phyloP scores from a whole-genome alignment of 306 rosid species.

The Quillaja saponaria region DNA sequence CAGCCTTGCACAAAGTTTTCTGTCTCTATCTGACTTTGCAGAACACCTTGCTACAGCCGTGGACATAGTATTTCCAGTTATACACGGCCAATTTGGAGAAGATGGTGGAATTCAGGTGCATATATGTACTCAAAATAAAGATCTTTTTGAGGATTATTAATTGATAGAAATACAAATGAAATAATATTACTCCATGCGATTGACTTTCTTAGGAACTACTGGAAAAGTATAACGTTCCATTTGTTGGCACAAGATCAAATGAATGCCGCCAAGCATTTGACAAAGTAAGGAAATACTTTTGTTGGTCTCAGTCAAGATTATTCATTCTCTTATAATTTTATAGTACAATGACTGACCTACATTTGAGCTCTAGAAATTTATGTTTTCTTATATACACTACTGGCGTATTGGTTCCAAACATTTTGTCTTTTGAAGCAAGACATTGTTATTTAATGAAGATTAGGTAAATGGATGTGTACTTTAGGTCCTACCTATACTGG shows the following conservation, averaged over 20 bases:
- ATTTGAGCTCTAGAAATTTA: constrained; percentile 21
- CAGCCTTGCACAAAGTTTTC: constrained; percentile 90
- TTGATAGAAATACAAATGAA: constrained; percentile 6
- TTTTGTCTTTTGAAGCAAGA: too few relatives aligned
- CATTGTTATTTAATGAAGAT: neutral
- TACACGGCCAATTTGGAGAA: constrained; percentile 94
- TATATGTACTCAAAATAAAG: neutral
- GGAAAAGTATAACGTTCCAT: constrained; percentile 79
- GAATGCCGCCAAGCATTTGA: constrained; percentile 85
- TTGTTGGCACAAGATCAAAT: constrained; percentile 90
- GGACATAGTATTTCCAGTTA: constrained; percentile 90
- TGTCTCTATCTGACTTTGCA: constrained; percentile 66
- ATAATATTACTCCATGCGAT: constrained; percentile 26
- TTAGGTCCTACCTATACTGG: constrained; percentile 8
- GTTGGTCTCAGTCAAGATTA: too few relatives aligned
- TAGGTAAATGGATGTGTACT: constrained; percentile 2
- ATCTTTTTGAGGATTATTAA: constrained; percentile 17
- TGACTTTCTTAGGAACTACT: constrained; percentile 63
- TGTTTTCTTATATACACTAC: neutral
- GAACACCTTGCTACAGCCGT: constrained; percentile 76
- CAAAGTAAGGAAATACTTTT: constrained; percentile 58
- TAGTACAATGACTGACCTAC: neutral
- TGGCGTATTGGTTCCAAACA: constrained; percentile 12
- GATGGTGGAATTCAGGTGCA: constrained; percentile 94
- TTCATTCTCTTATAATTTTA: neutral